Evolutionary conservation across 257 asterid species (phyloP).

Genomic region (Craterostigma plantagineum): DNA sequence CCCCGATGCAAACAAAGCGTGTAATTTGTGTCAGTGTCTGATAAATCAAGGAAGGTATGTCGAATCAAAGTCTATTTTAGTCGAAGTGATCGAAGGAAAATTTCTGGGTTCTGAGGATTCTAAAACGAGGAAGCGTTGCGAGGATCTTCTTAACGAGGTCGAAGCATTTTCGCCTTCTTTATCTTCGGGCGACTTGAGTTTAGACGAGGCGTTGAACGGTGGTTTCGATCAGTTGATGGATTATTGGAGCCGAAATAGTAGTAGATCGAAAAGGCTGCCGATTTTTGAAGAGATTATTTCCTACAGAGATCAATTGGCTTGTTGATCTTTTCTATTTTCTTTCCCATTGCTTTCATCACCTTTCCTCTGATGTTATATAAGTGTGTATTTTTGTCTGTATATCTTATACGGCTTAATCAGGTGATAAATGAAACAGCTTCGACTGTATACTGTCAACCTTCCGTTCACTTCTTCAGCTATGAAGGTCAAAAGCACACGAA

Average conservation of each 20-base stretch:
- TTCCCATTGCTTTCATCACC: background rate
- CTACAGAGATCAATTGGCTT: conserved; percentile 68
- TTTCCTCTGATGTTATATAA: background rate
- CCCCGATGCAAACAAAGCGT: conserved; percentile 72
- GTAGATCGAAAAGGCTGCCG: conserved; percentile 65
- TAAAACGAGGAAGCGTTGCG: conserved; percentile 31
- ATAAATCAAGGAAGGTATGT: conserved; percentile 34
- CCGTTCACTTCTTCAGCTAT: too few relatives aligned
- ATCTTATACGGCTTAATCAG: too few relatives aligned
- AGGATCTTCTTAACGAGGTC: conserved; percentile 38
- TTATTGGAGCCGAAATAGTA: conserved; percentile 45
- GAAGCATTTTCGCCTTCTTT: conserved; percentile 11
- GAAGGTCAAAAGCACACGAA: too few relatives aligned
- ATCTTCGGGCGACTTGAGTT: conserved; percentile 10
- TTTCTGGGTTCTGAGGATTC: conserved; percentile 47
- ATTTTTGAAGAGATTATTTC: conserved; percentile 76
- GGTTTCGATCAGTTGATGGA: conserved; percentile 63
- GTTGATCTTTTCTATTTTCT: conserved; percentile 25
- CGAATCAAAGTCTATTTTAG: conserved; percentile 51
- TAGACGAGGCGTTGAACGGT: conserved; percentile 41
- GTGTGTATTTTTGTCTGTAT: too few relatives aligned
- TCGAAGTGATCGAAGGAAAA: conserved; percentile 28
- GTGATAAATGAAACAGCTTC: too few relatives aligned
- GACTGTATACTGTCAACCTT: too few relatives aligned
- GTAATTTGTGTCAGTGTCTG: conserved; percentile 56